phyloP scores from a whole-genome alignment of 768 basidiomycete species.

The Lentinula guzmanii region DNA sequence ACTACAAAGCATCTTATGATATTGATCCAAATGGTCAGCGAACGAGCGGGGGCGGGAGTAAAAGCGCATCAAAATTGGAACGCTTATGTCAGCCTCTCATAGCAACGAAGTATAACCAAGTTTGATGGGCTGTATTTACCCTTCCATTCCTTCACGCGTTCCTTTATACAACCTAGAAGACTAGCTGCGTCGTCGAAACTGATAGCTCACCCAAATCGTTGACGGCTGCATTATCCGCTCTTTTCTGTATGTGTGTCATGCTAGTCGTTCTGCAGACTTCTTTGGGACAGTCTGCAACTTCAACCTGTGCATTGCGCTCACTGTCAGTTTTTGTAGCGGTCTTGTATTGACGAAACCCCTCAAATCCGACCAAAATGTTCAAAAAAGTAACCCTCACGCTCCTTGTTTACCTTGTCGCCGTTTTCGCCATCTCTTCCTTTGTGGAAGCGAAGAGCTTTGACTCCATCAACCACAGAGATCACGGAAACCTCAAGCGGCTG shows the following conservation, averaged over 20 bases:
- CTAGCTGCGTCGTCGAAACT: neutral
- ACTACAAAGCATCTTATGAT: too few species aligned
- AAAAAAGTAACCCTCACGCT: constrained; percentile 33
- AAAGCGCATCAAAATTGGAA: constrained; percentile 11
- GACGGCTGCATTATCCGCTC: neutral
- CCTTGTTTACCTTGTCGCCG: constrained; percentile 36
- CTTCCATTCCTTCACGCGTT: constrained; percentile 1
- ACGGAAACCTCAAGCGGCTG: constrained; percentile 36
- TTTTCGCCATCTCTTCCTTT: constrained; percentile 29
- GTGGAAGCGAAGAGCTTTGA: constrained; percentile 27
- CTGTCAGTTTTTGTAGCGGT: neutral
- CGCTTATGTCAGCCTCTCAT: neutral
- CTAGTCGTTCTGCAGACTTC: neutral
- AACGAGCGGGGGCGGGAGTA: constrained; percentile 28
- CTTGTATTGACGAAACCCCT: neutral
- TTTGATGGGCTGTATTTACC: neutral
- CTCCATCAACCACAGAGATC: constrained; percentile 30
- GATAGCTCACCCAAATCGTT: neutral
- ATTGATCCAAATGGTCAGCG: too few species aligned
- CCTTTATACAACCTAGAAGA: neutral
- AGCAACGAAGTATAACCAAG: neutral
- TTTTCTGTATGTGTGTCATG: neutral
- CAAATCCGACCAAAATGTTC: constrained; percentile 14
- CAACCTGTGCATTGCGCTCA: neutral
- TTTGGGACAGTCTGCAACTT: neutral